phyloP scores from a whole-genome alignment of 1,139 yeast genomes.

The Saccharomyces hybrid region DNA sequence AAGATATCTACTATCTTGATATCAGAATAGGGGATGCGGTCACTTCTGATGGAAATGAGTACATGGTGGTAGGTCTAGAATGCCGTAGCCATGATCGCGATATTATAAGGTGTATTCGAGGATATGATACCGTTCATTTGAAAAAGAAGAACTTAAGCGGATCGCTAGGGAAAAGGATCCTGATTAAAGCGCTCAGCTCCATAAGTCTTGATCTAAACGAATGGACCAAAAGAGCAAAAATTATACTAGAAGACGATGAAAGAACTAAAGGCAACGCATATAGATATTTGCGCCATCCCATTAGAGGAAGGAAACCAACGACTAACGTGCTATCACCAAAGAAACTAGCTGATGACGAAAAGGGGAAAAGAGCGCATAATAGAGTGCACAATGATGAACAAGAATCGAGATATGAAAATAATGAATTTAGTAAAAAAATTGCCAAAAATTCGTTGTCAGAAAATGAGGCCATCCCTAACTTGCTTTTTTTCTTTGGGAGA shows the following conservation, averaged over 20 bases:
- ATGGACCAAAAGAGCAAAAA: slow-evolving; percentile 29
- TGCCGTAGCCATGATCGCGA: slow-evolving; percentile 16
- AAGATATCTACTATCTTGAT: slow-evolving; percentile 32
- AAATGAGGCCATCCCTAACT: background rate
- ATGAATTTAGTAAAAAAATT: background rate
- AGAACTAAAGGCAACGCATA: slow-evolving; percentile 11
- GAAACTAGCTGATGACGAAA: slow-evolving; percentile 7
- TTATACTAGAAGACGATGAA: slow-evolving; percentile 12
- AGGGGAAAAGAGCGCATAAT: background rate
- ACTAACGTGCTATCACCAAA: slow-evolving; percentile 14
- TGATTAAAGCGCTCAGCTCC: slow-evolving; percentile 19
- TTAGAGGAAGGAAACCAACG: slow-evolving; percentile 21
- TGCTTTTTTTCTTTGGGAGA: background rate
- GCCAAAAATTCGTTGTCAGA: background rate
- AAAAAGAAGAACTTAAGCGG: slow-evolving; percentile 27
- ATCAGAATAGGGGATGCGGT: slow-evolving; percentile 39
- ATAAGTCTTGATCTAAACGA: slow-evolving; percentile 23
- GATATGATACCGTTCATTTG: slow-evolving; percentile 45
- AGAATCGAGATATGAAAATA: background rate
- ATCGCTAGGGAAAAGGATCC: slow-evolving; percentile 14
- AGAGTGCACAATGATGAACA: background rate
- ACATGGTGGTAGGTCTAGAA: slow-evolving; percentile 43
- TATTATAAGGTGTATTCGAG: slow-evolving; percentile 47
- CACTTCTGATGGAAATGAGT: slow-evolving; percentile 28
- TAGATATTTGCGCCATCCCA: slow-evolving; percentile 16